Conservation (phyloP, 805 yeast species). For the Wickerhamiella sergipiensis region DNA sequence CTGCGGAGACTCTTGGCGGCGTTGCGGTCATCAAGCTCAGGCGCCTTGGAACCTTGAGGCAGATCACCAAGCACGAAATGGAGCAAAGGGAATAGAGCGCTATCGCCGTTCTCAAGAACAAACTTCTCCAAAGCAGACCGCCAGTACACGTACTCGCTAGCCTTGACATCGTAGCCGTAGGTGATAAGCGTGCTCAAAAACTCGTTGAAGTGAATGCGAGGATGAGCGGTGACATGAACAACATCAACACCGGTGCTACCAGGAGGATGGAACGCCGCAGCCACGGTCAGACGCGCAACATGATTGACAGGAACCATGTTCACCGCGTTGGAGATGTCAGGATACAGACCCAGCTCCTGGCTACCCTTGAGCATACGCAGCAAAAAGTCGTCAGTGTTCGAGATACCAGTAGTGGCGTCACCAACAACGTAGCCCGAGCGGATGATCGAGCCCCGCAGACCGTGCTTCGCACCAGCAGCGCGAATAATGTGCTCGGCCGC, state of each 20-base stretch:
- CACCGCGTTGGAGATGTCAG: slow-evolving; percentile 74
- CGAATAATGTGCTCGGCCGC: slow-evolving; percentile 84
- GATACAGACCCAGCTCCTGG: slow-evolving; percentile 71
- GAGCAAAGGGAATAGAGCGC: slow-evolving; percentile 81
- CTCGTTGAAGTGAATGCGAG: slow-evolving; percentile 69
- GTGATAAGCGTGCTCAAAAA: slow-evolving; percentile 49
- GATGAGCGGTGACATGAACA: slow-evolving; percentile 95
- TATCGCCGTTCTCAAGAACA: slow-evolving; percentile 64
- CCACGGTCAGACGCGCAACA: slow-evolving; percentile 81
- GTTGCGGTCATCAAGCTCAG: slow-evolving; percentile 82
- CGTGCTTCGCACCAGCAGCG: slow-evolving; percentile 65
- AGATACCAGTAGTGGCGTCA: slow-evolving; percentile 65
- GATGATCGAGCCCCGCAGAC: slow-evolving; percentile 75
- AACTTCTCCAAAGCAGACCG: slow-evolving; percentile 56
- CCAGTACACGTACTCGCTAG: slow-evolving; percentile 68
- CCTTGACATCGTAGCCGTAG: slow-evolving; percentile 60
- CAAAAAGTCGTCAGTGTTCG: slow-evolving; percentile 94
- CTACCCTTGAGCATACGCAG: slow-evolving; percentile 91
- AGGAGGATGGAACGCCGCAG: slow-evolving; percentile 72
- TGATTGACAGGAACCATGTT: slow-evolving; percentile 98
- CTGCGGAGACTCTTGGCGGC: slow-evolving; percentile 53
- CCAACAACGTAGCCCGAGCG: slow-evolving; percentile 97
- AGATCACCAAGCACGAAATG: slow-evolving; percentile 90
- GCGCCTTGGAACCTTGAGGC: slow-evolving; percentile 86
- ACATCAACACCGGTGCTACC: slow-evolving; percentile 41